Evolutionary conservation across 2,329 filamentous ascomycete genomes (phyloP), one percentile per base, ranked within the genome.

Genomic region (Dothidotthia symphoricarpi): DNA sequence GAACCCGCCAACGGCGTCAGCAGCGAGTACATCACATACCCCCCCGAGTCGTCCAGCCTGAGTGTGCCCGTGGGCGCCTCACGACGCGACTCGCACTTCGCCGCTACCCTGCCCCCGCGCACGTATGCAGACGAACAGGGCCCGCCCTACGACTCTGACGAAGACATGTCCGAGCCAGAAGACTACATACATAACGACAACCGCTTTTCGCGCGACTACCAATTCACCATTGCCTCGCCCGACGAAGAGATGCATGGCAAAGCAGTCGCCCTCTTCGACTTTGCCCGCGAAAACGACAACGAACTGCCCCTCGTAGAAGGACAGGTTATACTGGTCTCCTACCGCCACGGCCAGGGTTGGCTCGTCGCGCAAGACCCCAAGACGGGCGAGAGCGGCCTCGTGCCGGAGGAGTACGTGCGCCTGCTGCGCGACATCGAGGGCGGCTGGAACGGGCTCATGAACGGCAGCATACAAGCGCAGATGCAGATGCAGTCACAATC

Each of bases 181-280:
- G 78, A 81, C 52, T 68, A 59, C 37, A 64, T 69, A 36, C 62
- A 67, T 26, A 83, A 89, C 59, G 78, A 88, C 62, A 87, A 83
- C 38, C 81, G 89, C 56, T 95, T 90, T 67, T 94, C 88, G 30
- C 82, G 86, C 51, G 88, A 95, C 67, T 96, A 95, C 64, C 87
- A 94, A 56, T 95, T 96, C 65, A 94, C 88, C 13, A 95, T 95
- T 54, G 91, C 88, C 12, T 94, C 88, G 11, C 89, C 90, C 4
- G 93, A 97, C 64, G 91, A 97, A 69, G 89, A 97, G 66, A 96
- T 96, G 80, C 90, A 96, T 61, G 93, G 93, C 32, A 95, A 95
- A 64, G 90, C 89, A 14, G 88, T 98, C 17, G 93, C 93, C 6
- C 75, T 98, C 15, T 98, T 95, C 63, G 90, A 96, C 63, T 98